phyloP scores from a whole-genome alignment of 306 rosid species.

The Nissolia schottii region DNA sequence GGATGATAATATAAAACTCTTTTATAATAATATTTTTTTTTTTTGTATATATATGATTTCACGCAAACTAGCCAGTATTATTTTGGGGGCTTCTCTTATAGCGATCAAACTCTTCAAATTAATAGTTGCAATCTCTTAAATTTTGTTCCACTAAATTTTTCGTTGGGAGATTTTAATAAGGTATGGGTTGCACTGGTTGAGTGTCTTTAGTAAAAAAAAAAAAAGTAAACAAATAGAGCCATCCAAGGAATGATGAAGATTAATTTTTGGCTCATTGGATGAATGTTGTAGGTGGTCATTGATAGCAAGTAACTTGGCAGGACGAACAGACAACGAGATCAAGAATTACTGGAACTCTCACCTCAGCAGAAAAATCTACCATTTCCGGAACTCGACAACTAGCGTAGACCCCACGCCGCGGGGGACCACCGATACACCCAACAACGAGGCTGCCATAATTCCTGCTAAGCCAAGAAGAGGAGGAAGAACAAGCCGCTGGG shows the following conservation, averaged over 20 bases:
- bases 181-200: too few species aligned
- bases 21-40: too few species aligned
- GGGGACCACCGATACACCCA: conserved; percentile 9
- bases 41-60: too few species aligned
- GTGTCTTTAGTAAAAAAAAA: background rate
- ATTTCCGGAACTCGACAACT: conserved; percentile 33
- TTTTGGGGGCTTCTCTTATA: too few species aligned
- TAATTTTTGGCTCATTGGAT: background rate
- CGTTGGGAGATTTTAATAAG: too few species aligned
- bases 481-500: conserved; percentile 63
- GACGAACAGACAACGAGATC: conserved; percentile 95
- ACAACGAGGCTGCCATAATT: background rate
- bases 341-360: conserved; percentile 96
- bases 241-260: background rate
- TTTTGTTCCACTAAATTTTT: too few species aligned
- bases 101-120: too few species aligned
- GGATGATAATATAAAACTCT: too few species aligned
- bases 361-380: conserved; percentile 61
- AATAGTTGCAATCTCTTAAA: too few species aligned
- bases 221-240: background rate
- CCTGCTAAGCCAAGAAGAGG: conserved; percentile 16
- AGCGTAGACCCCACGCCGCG: background rate
- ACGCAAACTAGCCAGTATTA: too few species aligned
- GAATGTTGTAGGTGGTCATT: conserved; percentile 75
- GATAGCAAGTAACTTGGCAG: conserved; percentile 85